Evolutionary conservation across 495 filamentous ascomycete species (phyloP).

Genomic region (Penicillium longicatenatum): DNA sequence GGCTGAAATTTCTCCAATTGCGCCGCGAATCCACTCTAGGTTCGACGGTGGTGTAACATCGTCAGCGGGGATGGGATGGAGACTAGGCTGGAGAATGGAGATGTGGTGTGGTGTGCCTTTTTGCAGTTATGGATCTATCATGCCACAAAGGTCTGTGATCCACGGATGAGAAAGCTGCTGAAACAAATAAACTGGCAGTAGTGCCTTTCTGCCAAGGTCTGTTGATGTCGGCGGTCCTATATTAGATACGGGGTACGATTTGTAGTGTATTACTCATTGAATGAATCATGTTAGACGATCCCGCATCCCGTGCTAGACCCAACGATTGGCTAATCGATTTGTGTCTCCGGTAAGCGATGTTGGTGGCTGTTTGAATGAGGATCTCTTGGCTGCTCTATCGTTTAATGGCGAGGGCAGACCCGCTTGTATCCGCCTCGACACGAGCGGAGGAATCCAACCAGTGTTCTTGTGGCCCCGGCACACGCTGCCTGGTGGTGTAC

Average conservation of each 20-base stretch:
- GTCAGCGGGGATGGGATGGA: neutral
- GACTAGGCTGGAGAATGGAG: neutral
- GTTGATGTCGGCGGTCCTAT: neutral
- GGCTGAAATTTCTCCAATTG: neutral
- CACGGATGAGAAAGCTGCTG: neutral
- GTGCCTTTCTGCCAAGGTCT: neutral
- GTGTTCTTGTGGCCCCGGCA: constrained; percentile 2
- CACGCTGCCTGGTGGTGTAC: constrained; percentile 7
- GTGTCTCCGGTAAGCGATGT: neutral
- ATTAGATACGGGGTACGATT: neutral
- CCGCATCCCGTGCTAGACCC: neutral
- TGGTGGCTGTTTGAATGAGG: neutral
- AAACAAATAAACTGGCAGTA: neutral
- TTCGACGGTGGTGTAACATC: neutral
- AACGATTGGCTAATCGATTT: constrained; percentile 1
- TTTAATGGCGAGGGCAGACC: constrained; percentile 7
- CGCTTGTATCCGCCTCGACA: constrained; percentile 9
- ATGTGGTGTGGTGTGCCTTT: neutral
- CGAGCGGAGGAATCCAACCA: constrained; percentile 2
- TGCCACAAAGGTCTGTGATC: neutral
- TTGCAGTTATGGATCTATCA: neutral
- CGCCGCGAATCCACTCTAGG: constrained; percentile 7
- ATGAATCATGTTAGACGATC: neutral
- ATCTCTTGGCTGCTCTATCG: neutral
- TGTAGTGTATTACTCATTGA: neutral